A percentile compares a stretch with the other conserved stretches of the same genome.
Conservation (phyloP, 192 early-diverging fungal species). For the Dissophora globulifera region DNA sequence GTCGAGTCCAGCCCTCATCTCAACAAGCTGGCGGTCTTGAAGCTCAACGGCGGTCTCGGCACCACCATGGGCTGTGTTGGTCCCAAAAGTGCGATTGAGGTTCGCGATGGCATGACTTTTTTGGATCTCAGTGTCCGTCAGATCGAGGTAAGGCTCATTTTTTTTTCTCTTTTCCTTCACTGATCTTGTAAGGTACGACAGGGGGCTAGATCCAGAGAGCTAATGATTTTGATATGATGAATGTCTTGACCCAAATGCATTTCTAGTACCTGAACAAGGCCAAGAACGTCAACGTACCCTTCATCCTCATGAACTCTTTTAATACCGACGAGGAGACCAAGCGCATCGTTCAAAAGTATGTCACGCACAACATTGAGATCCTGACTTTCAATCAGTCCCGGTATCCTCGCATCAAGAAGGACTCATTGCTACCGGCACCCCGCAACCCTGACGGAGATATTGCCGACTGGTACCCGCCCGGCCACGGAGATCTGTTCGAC, state of each 20-base stretch:
- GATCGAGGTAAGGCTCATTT: constrained; percentile 90
- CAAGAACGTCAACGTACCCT: constrained; percentile 91
- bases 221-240: too few species aligned
- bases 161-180: too few species aligned
- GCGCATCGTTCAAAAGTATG: constrained; percentile 99
- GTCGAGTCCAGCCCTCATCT: constrained; percentile 69
- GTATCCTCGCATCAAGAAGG: constrained; percentile 93
- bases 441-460: constrained; percentile 71
- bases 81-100: constrained; percentile 98
- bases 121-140: constrained; percentile 98
- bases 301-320: constrained; percentile 99
- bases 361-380: constrained; percentile 89
- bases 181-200: too few species aligned
- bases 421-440: constrained; percentile 90
- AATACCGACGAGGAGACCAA: constrained; percentile 98
- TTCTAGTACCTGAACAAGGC: constrained; percentile 89
- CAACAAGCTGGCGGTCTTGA: constrained; percentile 95
- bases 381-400: constrained; percentile 98
- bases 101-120: constrained; percentile 98
- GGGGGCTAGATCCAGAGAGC: too few species aligned
- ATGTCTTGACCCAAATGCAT: too few species aligned
- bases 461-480: constrained; percentile 93
- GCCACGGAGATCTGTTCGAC: constrained; percentile 99
- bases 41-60: constrained; percentile 98
- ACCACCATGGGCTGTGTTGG: constrained; percentile 99